Conservation (phyloP, 495 filamentous ascomycete genomes). For the Penicillium malachiteum region DNA sequence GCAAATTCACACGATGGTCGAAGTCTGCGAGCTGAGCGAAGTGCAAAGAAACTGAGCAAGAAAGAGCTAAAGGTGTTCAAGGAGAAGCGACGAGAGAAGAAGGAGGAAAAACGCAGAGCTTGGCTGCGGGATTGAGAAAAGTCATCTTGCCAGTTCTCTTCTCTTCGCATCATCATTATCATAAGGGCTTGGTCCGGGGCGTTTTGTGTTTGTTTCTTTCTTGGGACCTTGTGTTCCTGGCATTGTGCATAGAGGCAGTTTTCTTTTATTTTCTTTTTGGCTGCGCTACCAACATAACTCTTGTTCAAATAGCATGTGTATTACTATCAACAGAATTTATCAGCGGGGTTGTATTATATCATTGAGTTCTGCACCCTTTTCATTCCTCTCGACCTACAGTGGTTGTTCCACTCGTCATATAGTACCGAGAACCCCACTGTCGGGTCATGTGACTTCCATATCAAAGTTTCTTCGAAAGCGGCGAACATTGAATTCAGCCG, state of each 20-base stretch:
- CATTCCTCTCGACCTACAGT: too few species aligned
- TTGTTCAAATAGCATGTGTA: constrained; percentile 11
- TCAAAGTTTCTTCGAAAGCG: constrained; percentile 26
- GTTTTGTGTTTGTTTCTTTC: constrained; percentile 15
- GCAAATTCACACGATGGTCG: constrained; percentile 91
- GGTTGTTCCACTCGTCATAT: background rate
- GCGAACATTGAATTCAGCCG: constrained; percentile 13
- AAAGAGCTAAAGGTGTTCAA: constrained; percentile 75
- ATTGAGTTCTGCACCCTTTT: background rate
- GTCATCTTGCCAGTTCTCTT: background rate
- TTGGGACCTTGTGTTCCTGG: background rate
- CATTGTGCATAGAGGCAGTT: constrained; percentile 19
- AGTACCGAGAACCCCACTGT: constrained; percentile 13
- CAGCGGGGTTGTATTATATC: background rate
- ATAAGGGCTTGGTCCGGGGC: constrained; percentile 14
- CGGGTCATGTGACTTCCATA: constrained; percentile 28
- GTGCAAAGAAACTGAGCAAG: constrained; percentile 83
- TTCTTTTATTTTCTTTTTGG: background rate
- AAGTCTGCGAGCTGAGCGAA: constrained; percentile 83
- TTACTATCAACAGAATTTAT: background rate
- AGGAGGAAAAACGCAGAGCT: constrained; percentile 90
- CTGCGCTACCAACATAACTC: too few species aligned
- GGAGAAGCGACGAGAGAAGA: constrained; percentile 77
- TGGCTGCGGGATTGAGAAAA: constrained; percentile 70
- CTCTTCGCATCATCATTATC: constrained; percentile 12